Base-by-base conservation (phyloP, 208 protist genomes). In the Crithidia brevicula region DNA sequence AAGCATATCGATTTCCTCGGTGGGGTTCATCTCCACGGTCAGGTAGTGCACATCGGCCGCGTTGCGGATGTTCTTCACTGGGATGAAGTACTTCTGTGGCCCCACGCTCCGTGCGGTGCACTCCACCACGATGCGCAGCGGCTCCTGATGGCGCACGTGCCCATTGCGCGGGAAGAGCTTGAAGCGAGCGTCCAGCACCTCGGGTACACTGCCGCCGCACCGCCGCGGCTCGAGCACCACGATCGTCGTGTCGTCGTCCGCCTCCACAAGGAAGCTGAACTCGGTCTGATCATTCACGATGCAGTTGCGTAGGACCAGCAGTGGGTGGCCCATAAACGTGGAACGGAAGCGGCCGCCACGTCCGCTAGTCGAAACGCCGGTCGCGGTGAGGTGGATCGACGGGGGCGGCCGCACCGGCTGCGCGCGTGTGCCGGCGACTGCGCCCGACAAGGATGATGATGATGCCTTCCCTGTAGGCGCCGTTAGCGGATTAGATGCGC, bases 31-130 rank as follows among this genome's bases (percentile, higher is more conserved):
- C 61, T 89, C 84, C 10, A 96, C 80, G 13, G 84, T 81, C 30
- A 96, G 40, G 69, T 94, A 94, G 52, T 81, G 72, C 42, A 94
- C 75, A 57, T 93, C 86, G 0, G 61, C 43, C 3, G 75, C 61
- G 71, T 93, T 81, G 57, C 84, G 77, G 27, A 93, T 58, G 34
- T 96, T 94, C 56, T 86, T 92, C 20, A 96, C 81, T 5, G 91
- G 88, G 50, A 96, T 86, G 42, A 94, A 83, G 57, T 94, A 96
- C 61, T 83, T 86, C 60, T 96, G 91, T 7, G 86, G 91, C 3
- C 88, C 88, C 25, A 86, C 78, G 61, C 82, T 83, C 18, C 72
- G 74, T 20, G 91, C 84, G 4, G 86, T 91, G 70, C 91, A 96
- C 54, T 91, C 83, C 11, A 93, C 88, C 22, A 82, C 79, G 59